phyloP scores from a whole-genome alignment of 305 asterid genomes.

The Fraxinus velutina region DNA sequence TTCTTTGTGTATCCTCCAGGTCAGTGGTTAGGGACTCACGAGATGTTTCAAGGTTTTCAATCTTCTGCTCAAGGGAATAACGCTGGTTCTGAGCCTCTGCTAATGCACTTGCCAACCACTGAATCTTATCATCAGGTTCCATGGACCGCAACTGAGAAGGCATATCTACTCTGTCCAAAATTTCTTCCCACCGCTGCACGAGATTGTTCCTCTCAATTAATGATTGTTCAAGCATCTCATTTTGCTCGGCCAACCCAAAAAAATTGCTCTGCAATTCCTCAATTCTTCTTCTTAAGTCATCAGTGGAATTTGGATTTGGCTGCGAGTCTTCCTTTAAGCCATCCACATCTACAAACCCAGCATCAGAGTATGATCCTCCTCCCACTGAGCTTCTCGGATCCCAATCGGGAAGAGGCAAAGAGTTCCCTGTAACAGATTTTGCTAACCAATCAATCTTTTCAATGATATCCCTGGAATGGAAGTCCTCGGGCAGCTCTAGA shows the following conservation, averaged over 20 bases:
- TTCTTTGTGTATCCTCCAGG: constrained; percentile 59
- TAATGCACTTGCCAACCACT: constrained; percentile 69
- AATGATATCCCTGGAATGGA: constrained; percentile 74
- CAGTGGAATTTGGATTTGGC: constrained; percentile 46
- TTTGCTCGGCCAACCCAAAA: constrained; percentile 92
- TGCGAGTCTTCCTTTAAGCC: constrained; percentile 62
- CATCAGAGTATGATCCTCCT: constrained; percentile 58
- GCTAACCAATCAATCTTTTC: constrained; percentile 92
- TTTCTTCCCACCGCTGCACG: constrained; percentile 87
- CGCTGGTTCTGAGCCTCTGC: constrained; percentile 62
- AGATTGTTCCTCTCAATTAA: constrained; percentile 84
- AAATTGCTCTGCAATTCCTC: constrained; percentile 86
- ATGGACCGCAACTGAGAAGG: constrained; percentile 74
- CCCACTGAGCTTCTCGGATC: constrained; percentile 58
- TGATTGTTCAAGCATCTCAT: constrained; percentile 99
- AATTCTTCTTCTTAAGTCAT: constrained; percentile 62
- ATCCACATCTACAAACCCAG: constrained; percentile 56
- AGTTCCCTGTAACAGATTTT: constrained; percentile 58
- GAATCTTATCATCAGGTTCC: constrained; percentile 89
- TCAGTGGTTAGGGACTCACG: constrained; percentile 56
- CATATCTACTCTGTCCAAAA: constrained; percentile 61
- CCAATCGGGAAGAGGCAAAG: constrained; percentile 56
- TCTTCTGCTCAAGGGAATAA: constrained; percentile 69
- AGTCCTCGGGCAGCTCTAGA: constrained; percentile 88
- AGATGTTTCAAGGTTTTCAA: constrained; percentile 51